Percentiles rank a stretch among this genome's conserved stretches.
Conservation (phyloP, 2,329 filamentous ascomycete genomes). For the Aspergillus nomiae region DNA sequence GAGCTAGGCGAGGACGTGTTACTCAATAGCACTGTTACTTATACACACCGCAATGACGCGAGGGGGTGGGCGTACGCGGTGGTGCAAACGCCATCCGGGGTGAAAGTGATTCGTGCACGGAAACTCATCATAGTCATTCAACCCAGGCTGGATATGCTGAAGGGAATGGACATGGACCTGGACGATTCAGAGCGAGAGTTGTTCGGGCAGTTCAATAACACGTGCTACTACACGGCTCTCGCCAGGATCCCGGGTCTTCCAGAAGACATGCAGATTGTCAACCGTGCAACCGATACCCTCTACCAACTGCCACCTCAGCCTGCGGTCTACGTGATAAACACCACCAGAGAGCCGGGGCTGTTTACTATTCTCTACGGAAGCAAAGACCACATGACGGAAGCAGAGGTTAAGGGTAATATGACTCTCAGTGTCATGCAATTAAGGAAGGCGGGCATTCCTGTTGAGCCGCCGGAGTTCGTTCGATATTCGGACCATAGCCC, state of each 20-base stretch:
- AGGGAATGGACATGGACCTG: conserved; percentile 38
- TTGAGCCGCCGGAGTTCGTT: conserved; percentile 15
- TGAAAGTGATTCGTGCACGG: conserved; percentile 23
- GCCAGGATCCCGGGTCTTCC: conserved; percentile 30
- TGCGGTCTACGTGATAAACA: conserved; percentile 4
- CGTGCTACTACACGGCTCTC: conserved; percentile 34
- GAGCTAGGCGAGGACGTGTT: conserved; percentile 42
- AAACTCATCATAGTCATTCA: conserved; percentile 41
- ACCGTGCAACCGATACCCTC: conserved; percentile 9
- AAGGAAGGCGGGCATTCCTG: conserved; percentile 1
- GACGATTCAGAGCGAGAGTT: conserved; percentile 31
- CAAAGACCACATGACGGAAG: conserved; percentile 5
- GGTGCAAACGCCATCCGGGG: conserved; percentile 32
- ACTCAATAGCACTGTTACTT: conserved; percentile 38
- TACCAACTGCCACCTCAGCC: conserved; percentile 14
- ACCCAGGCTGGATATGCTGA: conserved; percentile 35
- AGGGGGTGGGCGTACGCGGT: conserved; percentile 19
- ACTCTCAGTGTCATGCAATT: conserved; percentile 5
- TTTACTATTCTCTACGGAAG: conserved; percentile 9
- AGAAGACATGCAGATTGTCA: conserved; percentile 2
- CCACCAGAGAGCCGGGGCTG: neutral
- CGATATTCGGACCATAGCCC: conserved; percentile 27
- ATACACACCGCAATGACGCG: conserved; percentile 29
- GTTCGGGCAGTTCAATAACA: conserved; percentile 32
- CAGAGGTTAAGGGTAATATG: conserved; percentile 7